These are phyloP conservation scores for Cinnamomum micranthum DNA, from an alignment of 164 flowering plant species.

Conservation along the genomic window DNA sequence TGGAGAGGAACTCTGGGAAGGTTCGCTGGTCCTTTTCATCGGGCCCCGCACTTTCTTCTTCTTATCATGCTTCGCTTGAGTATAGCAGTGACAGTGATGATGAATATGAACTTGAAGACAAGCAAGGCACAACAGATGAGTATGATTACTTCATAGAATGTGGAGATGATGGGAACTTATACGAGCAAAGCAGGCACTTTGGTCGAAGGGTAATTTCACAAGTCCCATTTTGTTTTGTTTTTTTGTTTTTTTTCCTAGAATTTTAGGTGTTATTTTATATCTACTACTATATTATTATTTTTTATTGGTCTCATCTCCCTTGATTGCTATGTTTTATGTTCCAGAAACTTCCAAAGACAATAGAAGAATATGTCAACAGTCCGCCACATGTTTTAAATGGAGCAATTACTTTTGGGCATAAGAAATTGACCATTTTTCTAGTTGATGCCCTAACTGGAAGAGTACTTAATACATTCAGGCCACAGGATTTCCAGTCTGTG, in stretches of 20 bases:
- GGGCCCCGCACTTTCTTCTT: constrained; percentile 51
- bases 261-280: background rate
- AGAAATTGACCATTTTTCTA: constrained; percentile 43
- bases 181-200: constrained; percentile 23
- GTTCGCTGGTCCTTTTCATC: constrained; percentile 49
- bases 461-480: constrained; percentile 22
- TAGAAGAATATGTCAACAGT: constrained; percentile 34
- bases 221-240: background rate
- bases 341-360: constrained; percentile 39
- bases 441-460: constrained; percentile 56
- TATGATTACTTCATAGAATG: constrained; percentile 33
- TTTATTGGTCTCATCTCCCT: background rate
- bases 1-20: constrained; percentile 32
- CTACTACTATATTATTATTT: too few species aligned
- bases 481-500: constrained; percentile 16
- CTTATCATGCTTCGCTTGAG: constrained; percentile 39
- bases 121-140: background rate
- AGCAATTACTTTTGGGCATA: constrained; percentile 44
- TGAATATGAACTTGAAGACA: constrained; percentile 19
- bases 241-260: background rate
- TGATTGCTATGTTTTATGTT: constrained; percentile 5
- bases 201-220: constrained; percentile 40
- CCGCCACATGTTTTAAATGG: constrained; percentile 47
- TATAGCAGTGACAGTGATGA: constrained; percentile 19
- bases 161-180: constrained; percentile 52